A percentile compares a stretch with the other conserved stretches of the same genome.
These are phyloP conservation scores for Fusarium nanum DNA, from an alignment of 2,329 filamentous ascomycete genomes.

Conservation along the genomic window DNA sequence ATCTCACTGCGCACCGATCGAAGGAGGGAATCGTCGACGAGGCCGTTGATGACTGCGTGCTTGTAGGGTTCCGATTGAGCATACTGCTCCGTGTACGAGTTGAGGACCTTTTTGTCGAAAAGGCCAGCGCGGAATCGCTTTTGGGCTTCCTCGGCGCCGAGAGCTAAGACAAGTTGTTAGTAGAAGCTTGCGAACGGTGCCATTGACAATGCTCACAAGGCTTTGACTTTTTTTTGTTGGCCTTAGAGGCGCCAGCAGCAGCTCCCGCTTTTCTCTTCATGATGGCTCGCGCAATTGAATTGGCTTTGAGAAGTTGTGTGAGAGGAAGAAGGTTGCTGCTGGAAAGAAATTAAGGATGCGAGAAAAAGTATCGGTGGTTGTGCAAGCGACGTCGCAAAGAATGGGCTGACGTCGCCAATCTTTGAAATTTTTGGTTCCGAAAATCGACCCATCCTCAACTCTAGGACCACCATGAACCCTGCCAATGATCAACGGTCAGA, in stretches of 20 bases:
- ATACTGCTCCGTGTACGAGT: slow-evolving; percentile 71
- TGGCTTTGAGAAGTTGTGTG: slow-evolving; percentile 9
- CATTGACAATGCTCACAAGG: slow-evolving; percentile 53
- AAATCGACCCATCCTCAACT: slow-evolving; percentile 45
- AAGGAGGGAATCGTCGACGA: slow-evolving; percentile 85
- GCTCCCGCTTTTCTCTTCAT: slow-evolving; percentile 72
- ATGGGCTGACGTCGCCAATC: slow-evolving; percentile 48
- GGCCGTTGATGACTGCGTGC: slow-evolving; percentile 85
- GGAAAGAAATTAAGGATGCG: slow-evolving; percentile 6
- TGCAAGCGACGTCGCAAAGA: slow-evolving; percentile 34
- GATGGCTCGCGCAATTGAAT: slow-evolving; percentile 35
- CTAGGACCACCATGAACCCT: slow-evolving; percentile 23
- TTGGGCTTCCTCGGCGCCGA: slow-evolving; percentile 62
- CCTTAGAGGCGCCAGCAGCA: slow-evolving; percentile 57
- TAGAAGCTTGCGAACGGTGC: slow-evolving; percentile 16
- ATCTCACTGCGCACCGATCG: slow-evolving; percentile 91
- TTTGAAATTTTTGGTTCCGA: slow-evolving; percentile 41
- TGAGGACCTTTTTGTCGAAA: slow-evolving; percentile 69
- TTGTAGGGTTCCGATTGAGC: slow-evolving; percentile 80
- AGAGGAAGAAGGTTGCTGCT: slow-evolving; percentile 3
- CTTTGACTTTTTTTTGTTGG: slow-evolving; percentile 66
- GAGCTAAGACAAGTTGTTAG: slow-evolving; percentile 51
- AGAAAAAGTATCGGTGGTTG: slow-evolving; percentile 13
- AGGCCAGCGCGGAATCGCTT: slow-evolving; percentile 73
- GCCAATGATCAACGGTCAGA: not conserved